A percentile compares a stretch with the other conserved stretches of the same genome.
These are phyloP conservation scores for Penicillium subrubescens DNA, from an alignment of 495 filamentous ascomycete genomes.

Conservation along the genomic window DNA sequence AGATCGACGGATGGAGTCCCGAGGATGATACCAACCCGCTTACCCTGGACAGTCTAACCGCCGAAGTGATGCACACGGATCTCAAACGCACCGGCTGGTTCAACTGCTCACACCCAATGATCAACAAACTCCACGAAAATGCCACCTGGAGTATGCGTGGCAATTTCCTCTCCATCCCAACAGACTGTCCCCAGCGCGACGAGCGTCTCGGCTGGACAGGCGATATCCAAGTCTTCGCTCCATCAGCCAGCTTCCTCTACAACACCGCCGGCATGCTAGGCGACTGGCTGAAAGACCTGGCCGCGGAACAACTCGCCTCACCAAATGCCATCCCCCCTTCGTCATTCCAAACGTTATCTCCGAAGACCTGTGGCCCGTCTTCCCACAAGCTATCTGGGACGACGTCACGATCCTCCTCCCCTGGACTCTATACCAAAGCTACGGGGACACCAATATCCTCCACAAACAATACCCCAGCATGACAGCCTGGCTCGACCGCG, in stretches of 20 bases:
- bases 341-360: slow-evolving; percentile 44
- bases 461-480: slow-evolving; percentile 42
- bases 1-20: slow-evolving; percentile 49
- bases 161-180: slow-evolving; percentile 57
- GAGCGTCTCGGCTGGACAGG: slow-evolving; percentile 62
- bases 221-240: slow-evolving; percentile 54
- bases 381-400: slow-evolving; percentile 46
- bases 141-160: slow-evolving; percentile 56
- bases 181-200: slow-evolving; percentile 59
- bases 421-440: slow-evolving; percentile 44
- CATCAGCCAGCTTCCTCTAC: slow-evolving; percentile 55
- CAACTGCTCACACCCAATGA: slow-evolving; percentile 44
- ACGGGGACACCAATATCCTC: slow-evolving; percentile 45
- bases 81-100: slow-evolving; percentile 52
- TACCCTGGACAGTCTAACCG: slow-evolving; percentile 36
- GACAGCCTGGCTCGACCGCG: slow-evolving; percentile 46
- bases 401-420: slow-evolving; percentile 49
- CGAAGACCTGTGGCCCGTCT: slow-evolving; percentile 26
- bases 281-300: slow-evolving; percentile 51
- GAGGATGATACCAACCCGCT: background rate
- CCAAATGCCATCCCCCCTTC: slow-evolving; percentile 34
- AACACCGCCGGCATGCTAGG: slow-evolving; percentile 51
- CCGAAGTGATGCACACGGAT: slow-evolving; percentile 53
- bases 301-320: slow-evolving; percentile 38
- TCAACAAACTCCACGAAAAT: slow-evolving; percentile 55